Percentiles rank a stretch among this genome's conserved stretches.
Conservation (phyloP, 164 flowering plant species). For the Berberis vulgaris region DNA sequence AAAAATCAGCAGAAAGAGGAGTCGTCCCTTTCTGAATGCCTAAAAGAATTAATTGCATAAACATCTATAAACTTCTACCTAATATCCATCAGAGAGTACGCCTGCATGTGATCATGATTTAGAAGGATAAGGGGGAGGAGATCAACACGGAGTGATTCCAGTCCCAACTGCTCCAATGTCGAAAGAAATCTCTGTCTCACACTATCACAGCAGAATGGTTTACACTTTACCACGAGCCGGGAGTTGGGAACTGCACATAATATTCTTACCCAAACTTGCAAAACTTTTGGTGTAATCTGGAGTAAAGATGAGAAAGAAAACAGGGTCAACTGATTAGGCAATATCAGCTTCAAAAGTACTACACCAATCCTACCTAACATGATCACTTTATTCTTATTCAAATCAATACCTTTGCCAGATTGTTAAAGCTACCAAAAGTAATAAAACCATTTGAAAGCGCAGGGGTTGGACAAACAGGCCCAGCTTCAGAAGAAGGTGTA, state of each 20-base stretch:
- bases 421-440: constrained; percentile 97
- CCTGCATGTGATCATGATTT: constrained; percentile 99
- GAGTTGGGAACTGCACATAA: constrained; percentile 92
- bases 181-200: constrained; percentile 79
- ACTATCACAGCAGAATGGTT: constrained; percentile 94
- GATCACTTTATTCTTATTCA: background rate
- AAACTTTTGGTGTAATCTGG: constrained; percentile 95
- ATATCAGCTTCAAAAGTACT: background rate
- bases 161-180: constrained; percentile 81
- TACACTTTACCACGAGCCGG: constrained; percentile 93
- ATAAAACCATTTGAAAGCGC: constrained; percentile 89
- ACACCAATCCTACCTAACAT: background rate
- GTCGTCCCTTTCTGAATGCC: too few species aligned
- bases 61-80: constrained; percentile 37
- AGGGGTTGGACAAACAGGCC: constrained; percentile 76
- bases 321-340: background rate
- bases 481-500: constrained; percentile 96
- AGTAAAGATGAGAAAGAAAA: background rate
- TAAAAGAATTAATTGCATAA: too few species aligned
- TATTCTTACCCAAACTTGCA: constrained; percentile 96
- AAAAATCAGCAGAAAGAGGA: background rate
- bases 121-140: constrained; percentile 92
- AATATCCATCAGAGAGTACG: constrained; percentile 93
- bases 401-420: constrained; percentile 81
- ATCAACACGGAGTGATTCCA: constrained; percentile 93